Evolutionary conservation across 495 filamentous ascomycete genomes (phyloP), one percentile per base, ranked within the genome.

Genomic region (Evernia prunastri): DNA sequence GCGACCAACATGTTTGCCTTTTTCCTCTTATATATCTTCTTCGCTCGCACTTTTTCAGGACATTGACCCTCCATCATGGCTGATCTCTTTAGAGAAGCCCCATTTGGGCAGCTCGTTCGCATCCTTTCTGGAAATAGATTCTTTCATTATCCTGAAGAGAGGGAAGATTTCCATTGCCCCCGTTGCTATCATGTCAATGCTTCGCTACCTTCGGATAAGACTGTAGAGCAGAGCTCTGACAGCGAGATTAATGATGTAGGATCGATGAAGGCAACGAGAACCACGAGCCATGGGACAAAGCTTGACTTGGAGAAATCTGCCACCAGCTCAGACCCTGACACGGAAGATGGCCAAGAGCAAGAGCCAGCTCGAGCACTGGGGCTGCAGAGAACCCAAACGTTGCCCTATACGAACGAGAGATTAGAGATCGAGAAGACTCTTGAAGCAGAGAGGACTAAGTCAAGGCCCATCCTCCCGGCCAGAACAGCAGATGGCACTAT

Each of bases 31-130:
- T 33, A 33, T 33, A 8, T 33, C 18, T 31, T 20, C 3, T 1
- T 5, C 18, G 6, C 1, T 17, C 9, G 51, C 51, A 3, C 29
- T 33, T 20, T n/a, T 20, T 54, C 29, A 20, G 6, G 18, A 20
- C n/a, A 0, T 53, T 31, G 15, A 33, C 10, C 29, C 29, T 20
- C 8, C 51, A 10, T 54, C 13, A 70, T 70, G 69, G 17, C 66
- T 31, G 54, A 62, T 43, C 56, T 70, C 37, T 36, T 69, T 13
- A 59, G 65, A 35, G 68, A 70, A 40, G 60, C 68, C 37, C 29
- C 57, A 1, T 71, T 76, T 56, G 74, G 75, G 54, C 72, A 75
- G 64, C 53, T 73, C 17, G 56, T 77, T 9, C 73, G 72, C 36
- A 56, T 74, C 3, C 57, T 69, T 43, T 73, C 63, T 43, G 67